phyloP scores from a whole-genome alignment of 2,329 filamentous ascomycete species.

The Colletotrichum abscissum region DNA sequence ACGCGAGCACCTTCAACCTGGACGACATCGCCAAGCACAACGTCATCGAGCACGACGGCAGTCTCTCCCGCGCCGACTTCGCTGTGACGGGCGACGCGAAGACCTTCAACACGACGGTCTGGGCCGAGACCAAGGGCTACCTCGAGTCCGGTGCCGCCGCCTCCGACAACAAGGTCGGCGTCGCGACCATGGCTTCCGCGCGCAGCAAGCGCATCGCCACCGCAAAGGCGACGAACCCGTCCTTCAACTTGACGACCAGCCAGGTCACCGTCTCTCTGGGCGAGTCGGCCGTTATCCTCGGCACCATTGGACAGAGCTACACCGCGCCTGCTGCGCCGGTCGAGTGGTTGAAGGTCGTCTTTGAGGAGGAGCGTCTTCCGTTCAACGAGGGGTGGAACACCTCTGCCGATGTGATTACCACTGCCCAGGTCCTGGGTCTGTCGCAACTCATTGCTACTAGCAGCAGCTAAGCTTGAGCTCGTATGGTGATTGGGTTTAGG shows the following conservation, averaged over 20 bases:
- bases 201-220: constrained; percentile 40
- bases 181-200: constrained; percentile 42
- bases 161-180: constrained; percentile 37
- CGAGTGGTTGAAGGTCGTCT: constrained; percentile 25
- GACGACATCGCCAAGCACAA: constrained; percentile 31
- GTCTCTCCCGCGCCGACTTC: constrained; percentile 43
- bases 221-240: constrained; percentile 35
- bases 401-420: constrained; percentile 6
- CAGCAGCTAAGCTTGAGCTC: neutral
- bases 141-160: constrained; percentile 29
- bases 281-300: constrained; percentile 37
- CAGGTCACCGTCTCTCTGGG: constrained; percentile 36
- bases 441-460: constrained; percentile 26
- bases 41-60: constrained; percentile 47
- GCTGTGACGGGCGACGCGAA: constrained; percentile 43
- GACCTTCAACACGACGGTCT: constrained; percentile 43
- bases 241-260: constrained; percentile 34
- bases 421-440: constrained; percentile 21
- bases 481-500: neutral
- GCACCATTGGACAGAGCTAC: constrained; percentile 36
- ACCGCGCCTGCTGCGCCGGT: constrained; percentile 24
- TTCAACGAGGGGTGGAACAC: constrained; percentile 28
- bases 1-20: constrained; percentile 35
- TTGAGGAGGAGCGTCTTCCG: constrained; percentile 31
- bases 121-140: constrained; percentile 35